Percentiles rank a stretch among this genome's conserved stretches.
Conservation (phyloP, 2,329 filamentous ascomycete genomes). For the Pseudogymnoascus sp. region DNA sequence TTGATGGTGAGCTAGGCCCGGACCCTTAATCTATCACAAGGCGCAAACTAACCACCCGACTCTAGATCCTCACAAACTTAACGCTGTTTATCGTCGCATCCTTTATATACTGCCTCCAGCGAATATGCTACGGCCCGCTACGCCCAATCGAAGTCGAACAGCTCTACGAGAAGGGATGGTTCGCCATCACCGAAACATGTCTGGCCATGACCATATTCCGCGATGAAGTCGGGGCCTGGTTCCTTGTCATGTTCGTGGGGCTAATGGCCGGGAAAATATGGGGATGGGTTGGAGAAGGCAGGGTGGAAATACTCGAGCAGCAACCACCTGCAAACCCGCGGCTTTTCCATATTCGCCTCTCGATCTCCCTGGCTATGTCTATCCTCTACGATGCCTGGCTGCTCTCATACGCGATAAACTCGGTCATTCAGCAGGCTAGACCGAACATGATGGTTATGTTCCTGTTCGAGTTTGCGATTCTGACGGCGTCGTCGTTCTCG, state of each 20-base stretch:
- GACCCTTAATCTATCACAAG: not conserved
- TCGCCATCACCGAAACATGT: conserved; percentile 92
- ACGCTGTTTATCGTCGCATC: conserved; percentile 71
- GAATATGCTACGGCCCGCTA: conserved; percentile 80
- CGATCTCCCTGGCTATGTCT: conserved; percentile 68
- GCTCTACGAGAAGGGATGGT: conserved; percentile 96
- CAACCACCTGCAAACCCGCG: conserved; percentile 83
- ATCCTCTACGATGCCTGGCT: conserved; percentile 72
- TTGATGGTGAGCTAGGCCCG: conserved; percentile 57
- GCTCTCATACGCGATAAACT: conserved; percentile 70
- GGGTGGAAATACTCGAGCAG: conserved; percentile 90
- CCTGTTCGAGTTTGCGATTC: conserved; percentile 88
- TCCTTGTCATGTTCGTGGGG: conserved; percentile 90
- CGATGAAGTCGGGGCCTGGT: conserved; percentile 89
- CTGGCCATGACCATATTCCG: conserved; percentile 97
- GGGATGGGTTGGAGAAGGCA: conserved; percentile 95
- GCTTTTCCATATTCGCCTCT: conserved; percentile 77
- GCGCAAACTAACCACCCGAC: conserved; percentile 11
- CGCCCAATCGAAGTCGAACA: conserved; percentile 94
- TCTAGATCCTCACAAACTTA: conserved; percentile 81
- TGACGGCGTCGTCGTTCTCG: conserved; percentile 70
- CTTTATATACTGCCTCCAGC: conserved; percentile 79
- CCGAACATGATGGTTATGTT: conserved; percentile 99
- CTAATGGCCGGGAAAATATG: conserved; percentile 92
- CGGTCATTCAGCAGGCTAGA: conserved; percentile 77